These are phyloP conservation scores for Rubus idaeus DNA, from an alignment of 306 rosid genomes.

Conservation along the genomic window DNA sequence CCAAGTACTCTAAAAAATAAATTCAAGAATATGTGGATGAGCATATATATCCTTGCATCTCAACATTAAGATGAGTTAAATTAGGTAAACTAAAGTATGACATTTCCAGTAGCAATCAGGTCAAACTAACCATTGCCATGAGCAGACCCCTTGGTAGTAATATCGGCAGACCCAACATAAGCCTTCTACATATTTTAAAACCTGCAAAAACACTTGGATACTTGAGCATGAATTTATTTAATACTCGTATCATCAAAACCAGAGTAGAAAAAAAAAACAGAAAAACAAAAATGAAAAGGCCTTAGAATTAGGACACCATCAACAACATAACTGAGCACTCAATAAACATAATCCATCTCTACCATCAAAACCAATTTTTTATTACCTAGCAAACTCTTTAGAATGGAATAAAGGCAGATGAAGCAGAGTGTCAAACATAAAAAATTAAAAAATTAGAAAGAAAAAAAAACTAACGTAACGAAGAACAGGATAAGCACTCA, in stretches of 20 bases:
- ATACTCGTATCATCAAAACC: conserved; percentile 3
- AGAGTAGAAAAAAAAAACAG: not conserved
- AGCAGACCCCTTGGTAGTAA: conserved; percentile 96
- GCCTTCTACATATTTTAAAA: conserved; percentile 89
- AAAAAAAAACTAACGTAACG: no score
- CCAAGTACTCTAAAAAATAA: not conserved
- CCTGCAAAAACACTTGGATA: conserved; percentile 45
- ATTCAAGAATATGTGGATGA: not conserved
- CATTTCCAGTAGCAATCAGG: not conserved
- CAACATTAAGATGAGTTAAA: not conserved
- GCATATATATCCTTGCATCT: not conserved
- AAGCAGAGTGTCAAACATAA: no score
- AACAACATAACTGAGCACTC: not conserved
- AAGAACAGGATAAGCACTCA: no score
- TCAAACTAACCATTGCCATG: conserved; percentile 85
- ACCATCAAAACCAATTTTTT: not conserved
- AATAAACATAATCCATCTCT: not conserved
- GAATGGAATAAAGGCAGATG: no score
- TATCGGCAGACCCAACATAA: conserved; percentile 97
- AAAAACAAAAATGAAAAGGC: not conserved
- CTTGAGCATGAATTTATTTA: conserved; percentile 7
- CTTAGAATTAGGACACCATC: not conserved
- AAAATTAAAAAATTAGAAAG: no score
- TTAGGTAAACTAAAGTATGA: conserved; percentile 14
- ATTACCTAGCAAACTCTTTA: not conserved